Base-by-base conservation (phyloP, 306 rosid genomes). In the Glycine latifolia region DNA sequence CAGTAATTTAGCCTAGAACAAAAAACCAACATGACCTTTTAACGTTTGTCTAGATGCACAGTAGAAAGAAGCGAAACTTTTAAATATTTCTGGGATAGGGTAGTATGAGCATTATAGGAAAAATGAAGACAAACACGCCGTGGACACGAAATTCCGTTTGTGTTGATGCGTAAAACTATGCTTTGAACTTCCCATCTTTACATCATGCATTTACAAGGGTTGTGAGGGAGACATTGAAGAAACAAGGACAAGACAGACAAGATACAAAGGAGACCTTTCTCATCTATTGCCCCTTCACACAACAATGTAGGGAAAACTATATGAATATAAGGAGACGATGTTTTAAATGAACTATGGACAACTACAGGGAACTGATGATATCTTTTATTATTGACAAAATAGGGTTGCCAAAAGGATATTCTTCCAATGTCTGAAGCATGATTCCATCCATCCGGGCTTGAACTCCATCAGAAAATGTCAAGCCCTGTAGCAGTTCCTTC, bases 401-500 rank as follows among this genome's bases (percentile, higher is more conserved):
- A 73, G 91, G 90, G 67, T 92, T 95, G 15, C 85, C 77, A 75
- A 56, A 67, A 67, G 92, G 78, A 89, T 76, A 69, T 76, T 90
- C 98, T 80, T 88, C 97, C 81, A 91, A 71, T 74, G 85, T 90
- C 77, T 87, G 91, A 80, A 95, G 87, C 88, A 89, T 73, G 82
- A 91, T 91, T 81, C 97, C 97, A 10, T 95, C 99, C 93, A 90
- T 90, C 76, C 96, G 87, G 54, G 98, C 97, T 88, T 95, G 99
- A 81, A 95, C 97, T 60, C 96, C 97, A 4, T 86, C 93, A 0
- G 90, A 84, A 78, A 88, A 85, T 26, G 94, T 74, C 84, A 89
- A 56, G 52, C 88, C 90, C 82, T 85, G 89, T 65, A 91, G 67
- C 60, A 95, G 71, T 59, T 83, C 92, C 87, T 85, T 90, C 83